Base-by-base conservation (phyloP, 2,329 filamentous ascomycete species). In the Penicillium thymicola region DNA sequence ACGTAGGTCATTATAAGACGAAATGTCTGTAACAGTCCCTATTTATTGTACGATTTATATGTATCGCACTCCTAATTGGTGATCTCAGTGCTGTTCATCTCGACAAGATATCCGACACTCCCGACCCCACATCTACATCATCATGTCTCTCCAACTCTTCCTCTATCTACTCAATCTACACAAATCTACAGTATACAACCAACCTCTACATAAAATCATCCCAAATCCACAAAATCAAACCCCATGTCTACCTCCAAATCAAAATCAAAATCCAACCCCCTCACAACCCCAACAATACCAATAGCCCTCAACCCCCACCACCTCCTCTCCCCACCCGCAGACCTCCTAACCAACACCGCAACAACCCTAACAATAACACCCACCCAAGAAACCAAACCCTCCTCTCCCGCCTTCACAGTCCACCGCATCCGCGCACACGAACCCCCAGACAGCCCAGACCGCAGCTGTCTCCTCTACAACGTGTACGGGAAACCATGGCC, bases 301-400 rank as follows among this genome's bases (percentile, higher is more conserved):
- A 55, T 66, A 59, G 64, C 64, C 25, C 61, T 66, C 8, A 60
- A 58, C 2, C 59, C 54, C 54, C 57, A 59, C 28, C 63, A 66
- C 53, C 63, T 66, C 41, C 59, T 66, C 47, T 58, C 63, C 38
- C 61, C 64, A 16, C 58, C 59, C 13, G 55, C 64, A 54, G 64
- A 66, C 53, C 55, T 60, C 37, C 49, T 65, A 28, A 65, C 63
- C 38, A 60, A 65, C 52, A 63, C 63, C 25, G 57, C 64, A 21
- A 66, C 64, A 18, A 66, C 60, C 10, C 54, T 66, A 13, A 55
- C 53, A 21, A 61, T 66, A 23, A 53, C 54, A 4, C 56, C 62
- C 48, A 55, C 55, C 41, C 52, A 58, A 42, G 59, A 65, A 38
- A 57, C 55, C n/a, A 66, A 50, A 53, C 48, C 13, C 45, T 56